phyloP scores from a whole-genome alignment of 768 basidiomycete species.

The Lyophyllum semitale region DNA sequence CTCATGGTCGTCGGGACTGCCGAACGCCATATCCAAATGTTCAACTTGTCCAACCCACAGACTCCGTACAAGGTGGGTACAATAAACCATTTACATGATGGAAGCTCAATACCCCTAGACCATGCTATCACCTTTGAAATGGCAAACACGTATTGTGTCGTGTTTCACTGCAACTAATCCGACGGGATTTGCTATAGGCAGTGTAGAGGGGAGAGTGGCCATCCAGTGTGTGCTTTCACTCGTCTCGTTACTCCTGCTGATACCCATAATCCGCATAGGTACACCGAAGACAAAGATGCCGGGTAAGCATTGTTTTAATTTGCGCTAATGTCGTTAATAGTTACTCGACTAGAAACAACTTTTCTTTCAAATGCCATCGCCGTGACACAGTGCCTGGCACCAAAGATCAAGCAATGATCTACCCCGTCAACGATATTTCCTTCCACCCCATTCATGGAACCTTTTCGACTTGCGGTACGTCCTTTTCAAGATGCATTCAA shows the following conservation, averaged over 20 bases:
- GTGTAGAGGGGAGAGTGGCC: slow-evolving; percentile 89
- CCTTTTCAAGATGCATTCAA: slow-evolving; percentile 13
- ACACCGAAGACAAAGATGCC: slow-evolving; percentile 82
- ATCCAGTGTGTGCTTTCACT: slow-evolving; percentile 80
- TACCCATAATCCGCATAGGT: slow-evolving; percentile 45
- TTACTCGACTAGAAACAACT: slow-evolving; percentile 57
- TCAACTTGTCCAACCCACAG: slow-evolving; percentile 82
- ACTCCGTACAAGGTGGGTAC: slow-evolving; percentile 66
- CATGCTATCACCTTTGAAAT: slow-evolving; percentile 85
- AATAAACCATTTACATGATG: too few relatives aligned
- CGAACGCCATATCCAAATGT: slow-evolving; percentile 88
- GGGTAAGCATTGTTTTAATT: slow-evolving; percentile 43
- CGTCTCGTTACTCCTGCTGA: too few relatives aligned
- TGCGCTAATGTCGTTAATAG: too few relatives aligned
- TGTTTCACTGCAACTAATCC: slow-evolving; percentile 71
- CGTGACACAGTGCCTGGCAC: slow-evolving; percentile 54
- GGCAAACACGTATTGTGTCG: slow-evolving; percentile 87
- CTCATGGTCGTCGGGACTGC: slow-evolving; percentile 93
- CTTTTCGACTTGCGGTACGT: slow-evolving; percentile 74
- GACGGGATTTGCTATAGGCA: slow-evolving; percentile 82
- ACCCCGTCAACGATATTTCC: slow-evolving; percentile 82
- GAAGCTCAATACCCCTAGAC: too few relatives aligned
- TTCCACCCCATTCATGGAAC: slow-evolving; percentile 87
- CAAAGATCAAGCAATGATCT: slow-evolving; percentile 73
- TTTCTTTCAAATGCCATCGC: slow-evolving; percentile 86